Evolutionary conservation across 768 basidiomycete genomes (phyloP), one percentile per base, ranked within the genome.

Genomic region (Lactifluus subvellereus): DNA sequence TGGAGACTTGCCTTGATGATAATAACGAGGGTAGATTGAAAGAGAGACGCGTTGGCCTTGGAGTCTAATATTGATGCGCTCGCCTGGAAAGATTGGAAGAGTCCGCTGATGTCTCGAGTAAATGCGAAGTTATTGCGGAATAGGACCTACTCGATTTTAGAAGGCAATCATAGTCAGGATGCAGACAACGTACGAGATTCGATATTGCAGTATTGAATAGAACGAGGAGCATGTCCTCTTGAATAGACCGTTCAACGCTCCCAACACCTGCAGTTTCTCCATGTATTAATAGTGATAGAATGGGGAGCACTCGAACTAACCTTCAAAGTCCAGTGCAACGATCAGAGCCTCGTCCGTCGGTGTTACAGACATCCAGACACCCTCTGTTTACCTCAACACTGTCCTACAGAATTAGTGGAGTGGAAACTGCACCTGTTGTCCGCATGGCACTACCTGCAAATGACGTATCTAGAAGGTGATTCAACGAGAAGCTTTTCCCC

Each of bases 81-180:
- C 0, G 82, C 79, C 62, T 84, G 83, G 72, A 84, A 84, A 0
- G 83, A 84, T 61, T 82, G 81, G 60, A 86, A 86, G 2, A 85
- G 77, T 2, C 82, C 82, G 4, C 80, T 77, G 18, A 86, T 83
- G 64, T 85, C 83, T 20, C 84, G 76, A 51, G 82, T 81, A 2
- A 86, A 71, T 0, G 85, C 83, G 58, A 86, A 86, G 59, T 86
- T 86, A 60, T 86, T 85, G 5, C 85, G 79, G 74, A 85, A 85
- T 2, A 85, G 71, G 1, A 86, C 82, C 85, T 86, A 61, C 20
- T 38, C 14, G 18, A 14, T 27, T 78, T 85, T 13, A 82, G 50
- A 35, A 37, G 4, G 40, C 42, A n/a, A 11, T 11, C 52, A 20
- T 10, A 10, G 14, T 10, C 11, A 35, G 32, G 33, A 13, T 3